Percentiles rank a stretch among this genome's conserved stretches.
phyloP scores from a whole-genome alignment of 2,329 filamentous ascomycete genomes.

The Tolypocladium tropicale region DNA sequence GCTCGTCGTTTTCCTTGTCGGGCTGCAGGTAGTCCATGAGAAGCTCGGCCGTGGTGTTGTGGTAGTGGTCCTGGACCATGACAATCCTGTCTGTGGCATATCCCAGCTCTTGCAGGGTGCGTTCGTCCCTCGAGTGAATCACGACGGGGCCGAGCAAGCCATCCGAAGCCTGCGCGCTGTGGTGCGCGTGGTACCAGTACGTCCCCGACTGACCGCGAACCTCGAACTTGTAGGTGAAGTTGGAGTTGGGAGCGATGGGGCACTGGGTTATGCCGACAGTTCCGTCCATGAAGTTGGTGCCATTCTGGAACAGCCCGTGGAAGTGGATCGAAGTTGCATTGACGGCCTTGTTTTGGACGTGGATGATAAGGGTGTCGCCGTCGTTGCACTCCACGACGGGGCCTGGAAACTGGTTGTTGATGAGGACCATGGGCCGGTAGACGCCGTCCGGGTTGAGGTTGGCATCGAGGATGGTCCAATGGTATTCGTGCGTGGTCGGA shows the following conservation, averaged over 20 bases:
- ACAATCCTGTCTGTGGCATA: constrained; percentile 44
- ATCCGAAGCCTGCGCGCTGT: constrained; percentile 54
- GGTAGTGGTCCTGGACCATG: constrained; percentile 66
- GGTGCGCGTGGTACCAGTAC: constrained; percentile 57
- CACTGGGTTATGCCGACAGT: constrained; percentile 58
- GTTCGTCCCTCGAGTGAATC: constrained; percentile 45
- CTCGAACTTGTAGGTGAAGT: constrained; percentile 58
- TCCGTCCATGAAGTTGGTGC: constrained; percentile 66
- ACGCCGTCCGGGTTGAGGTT: constrained; percentile 51
- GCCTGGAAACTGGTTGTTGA: constrained; percentile 66
- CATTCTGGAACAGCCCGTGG: constrained; percentile 69
- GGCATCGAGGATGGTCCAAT: constrained; percentile 50
- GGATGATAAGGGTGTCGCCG: constrained; percentile 60
- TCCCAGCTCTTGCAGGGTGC: constrained; percentile 12
- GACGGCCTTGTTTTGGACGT: constrained; percentile 55
- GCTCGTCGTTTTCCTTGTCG: constrained; percentile 49
- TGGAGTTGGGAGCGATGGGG: constrained; percentile 50
- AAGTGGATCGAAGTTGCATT: constrained; percentile 65
- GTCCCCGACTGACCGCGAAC: constrained; percentile 40
- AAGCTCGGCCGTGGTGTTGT: constrained; percentile 41
- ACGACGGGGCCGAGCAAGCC: constrained; percentile 58
- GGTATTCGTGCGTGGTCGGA: constrained; percentile 43
- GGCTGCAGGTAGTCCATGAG: constrained; percentile 44
- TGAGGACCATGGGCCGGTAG: constrained; percentile 50
- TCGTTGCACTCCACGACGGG: constrained; percentile 64